Evolutionary conservation across 345 rosid genomes (phyloP).

Genomic region (Ailanthus altissimus): DNA sequence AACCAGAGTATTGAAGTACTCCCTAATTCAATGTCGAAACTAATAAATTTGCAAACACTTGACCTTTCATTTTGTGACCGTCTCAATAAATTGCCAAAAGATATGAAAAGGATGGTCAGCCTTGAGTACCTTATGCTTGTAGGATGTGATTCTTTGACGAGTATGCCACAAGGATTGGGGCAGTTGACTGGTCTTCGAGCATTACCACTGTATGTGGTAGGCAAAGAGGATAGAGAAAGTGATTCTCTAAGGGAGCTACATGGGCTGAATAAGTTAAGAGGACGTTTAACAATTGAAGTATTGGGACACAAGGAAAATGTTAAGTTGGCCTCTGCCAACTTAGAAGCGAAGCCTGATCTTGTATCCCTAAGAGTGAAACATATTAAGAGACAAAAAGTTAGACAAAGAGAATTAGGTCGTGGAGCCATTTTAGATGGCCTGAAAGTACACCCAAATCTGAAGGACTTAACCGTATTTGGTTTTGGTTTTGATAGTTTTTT

Average conservation of each 20-base stretch:
- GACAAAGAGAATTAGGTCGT: no score
- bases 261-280: slow-evolving; percentile 15
- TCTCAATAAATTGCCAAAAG: not conserved
- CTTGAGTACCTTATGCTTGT: not conserved
- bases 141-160: not conserved
- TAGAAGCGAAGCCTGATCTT: not conserved
- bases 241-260: not conserved
- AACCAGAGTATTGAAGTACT: not conserved
- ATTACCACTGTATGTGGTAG: slow-evolving; percentile 4
- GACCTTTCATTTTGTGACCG: not conserved
- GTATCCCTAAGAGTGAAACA: not conserved
- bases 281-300: not conserved
- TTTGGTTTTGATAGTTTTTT: not conserved
- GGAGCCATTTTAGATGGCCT: not conserved
- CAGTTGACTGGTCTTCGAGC: slow-evolving; percentile 8
- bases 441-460: not conserved
- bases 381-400: no score
- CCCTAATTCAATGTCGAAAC: not conserved
- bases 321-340: not conserved
- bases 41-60: not conserved
- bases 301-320: not conserved
- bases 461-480: not conserved
- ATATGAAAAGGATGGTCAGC: not conserved
- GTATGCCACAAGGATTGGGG: not conserved
- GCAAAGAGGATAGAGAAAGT: not conserved